These are phyloP conservation scores for Rhodotorula sphaerocarpa DNA, from an alignment of 768 basidiomycete species.

Conservation along the genomic window DNA sequence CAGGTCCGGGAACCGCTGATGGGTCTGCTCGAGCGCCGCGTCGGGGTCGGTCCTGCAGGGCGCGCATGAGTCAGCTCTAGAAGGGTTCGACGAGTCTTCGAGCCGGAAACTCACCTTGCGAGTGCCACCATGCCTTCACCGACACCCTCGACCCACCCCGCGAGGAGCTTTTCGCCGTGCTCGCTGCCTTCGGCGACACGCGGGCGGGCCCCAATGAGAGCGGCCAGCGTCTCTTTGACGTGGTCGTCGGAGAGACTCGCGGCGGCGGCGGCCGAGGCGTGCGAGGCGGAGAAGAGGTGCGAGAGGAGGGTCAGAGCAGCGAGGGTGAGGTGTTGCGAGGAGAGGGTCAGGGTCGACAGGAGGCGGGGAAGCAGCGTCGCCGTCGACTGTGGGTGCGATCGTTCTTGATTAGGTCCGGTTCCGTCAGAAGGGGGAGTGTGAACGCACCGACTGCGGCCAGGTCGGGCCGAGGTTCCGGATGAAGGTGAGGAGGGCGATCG, in stretches of 20 bases:
- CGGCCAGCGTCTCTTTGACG: constrained; percentile 55
- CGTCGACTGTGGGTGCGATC: constrained; percentile 53
- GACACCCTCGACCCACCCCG: constrained; percentile 71
- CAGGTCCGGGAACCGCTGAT: constrained; percentile 21
- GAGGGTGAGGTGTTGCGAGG: constrained; percentile 80
- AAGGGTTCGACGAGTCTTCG: too few relatives aligned
- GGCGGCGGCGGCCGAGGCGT: too few relatives aligned
- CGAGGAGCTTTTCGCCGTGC: constrained; percentile 58
- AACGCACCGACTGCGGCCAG: constrained; percentile 58
- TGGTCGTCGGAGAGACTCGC: constrained; percentile 38
- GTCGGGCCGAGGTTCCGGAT: constrained; percentile 48
- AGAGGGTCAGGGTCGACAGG: constrained; percentile 73
- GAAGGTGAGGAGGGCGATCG: constrained; percentile 60
- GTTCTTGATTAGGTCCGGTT: neutral
- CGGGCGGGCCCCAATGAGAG: constrained; percentile 54
- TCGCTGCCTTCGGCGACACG: constrained; percentile 39
- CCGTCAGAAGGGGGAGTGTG: neutral
- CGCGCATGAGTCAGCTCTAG: too few relatives aligned
- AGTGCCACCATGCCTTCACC: constrained; percentile 66
- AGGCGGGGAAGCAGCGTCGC: constrained; percentile 62
- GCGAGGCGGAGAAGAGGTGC: constrained; percentile 56
- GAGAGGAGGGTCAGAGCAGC: constrained; percentile 78
- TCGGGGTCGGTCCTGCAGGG: constrained; percentile 9
- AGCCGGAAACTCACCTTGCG: constrained; percentile 43
- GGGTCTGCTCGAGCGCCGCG: constrained; percentile 15